Evolutionary conservation across 129 eudicot species (phyloP), one percentile per base, ranked within the genome.

Genomic region (Calendula officinalis): DNA sequence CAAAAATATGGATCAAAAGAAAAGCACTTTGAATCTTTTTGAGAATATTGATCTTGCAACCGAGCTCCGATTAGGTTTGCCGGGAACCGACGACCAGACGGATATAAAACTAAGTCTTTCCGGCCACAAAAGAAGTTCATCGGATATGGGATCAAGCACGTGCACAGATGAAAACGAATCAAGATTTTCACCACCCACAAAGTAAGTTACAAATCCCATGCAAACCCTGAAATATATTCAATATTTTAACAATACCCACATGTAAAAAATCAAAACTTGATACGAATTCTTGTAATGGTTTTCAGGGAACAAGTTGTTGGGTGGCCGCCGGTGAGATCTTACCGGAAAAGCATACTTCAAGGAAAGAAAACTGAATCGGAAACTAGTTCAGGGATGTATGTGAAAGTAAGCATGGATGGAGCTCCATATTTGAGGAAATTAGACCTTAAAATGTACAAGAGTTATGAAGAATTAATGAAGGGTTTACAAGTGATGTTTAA

Each of bases 341-440:
- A 83, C 83, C 74, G 91, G 55, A 90, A 79, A 77, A 90, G 81
- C 69, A 53, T 63, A 40, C 45, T 81, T 14, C 88, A 80, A 32
- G 76, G 45, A 30, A 88, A 80, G 70, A 83, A 81, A 44, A 16
- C 64, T n/a, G 85, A 76, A 0, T 43, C 76, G 8, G 91, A 87
- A 5, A 71, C 16, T 45, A 84, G 75, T 9, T 56, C 72, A 0
- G 90, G 83, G 40, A 73, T 83, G 80, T 86, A 69, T 64, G 89
- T 90, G 62, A 90, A 90, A 77, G 97, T 90, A 61, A 90, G 97
- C 78, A 83, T 90, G 95, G 97, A 90, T 74, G 97, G 97, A 74
- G 97, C 95, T 69, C 90, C 97, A 41, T 89, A 85, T 65, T 57
- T 89, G 14, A 85, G 97, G 76, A 89, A 90, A 77, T 60, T 90